These are phyloP conservation scores for Globisporangium apiculatum DNA, from an alignment of 352 stramenopile genomes.

Conservation along the genomic window DNA sequence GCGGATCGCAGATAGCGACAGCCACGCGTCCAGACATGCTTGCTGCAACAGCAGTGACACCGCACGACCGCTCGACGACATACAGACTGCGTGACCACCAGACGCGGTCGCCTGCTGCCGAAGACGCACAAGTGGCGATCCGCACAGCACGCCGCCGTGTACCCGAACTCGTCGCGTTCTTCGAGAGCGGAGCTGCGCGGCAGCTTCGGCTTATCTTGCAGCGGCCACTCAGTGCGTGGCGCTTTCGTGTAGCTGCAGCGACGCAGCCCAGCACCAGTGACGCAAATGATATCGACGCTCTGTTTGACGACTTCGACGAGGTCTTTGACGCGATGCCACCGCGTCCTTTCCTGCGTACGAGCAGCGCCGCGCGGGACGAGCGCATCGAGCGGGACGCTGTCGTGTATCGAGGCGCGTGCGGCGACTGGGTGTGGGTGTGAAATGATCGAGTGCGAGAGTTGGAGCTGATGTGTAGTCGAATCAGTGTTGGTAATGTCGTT, in stretches of 20 bases:
- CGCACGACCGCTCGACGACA: too few species aligned
- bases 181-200: neutral
- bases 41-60: too few species aligned
- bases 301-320: neutral
- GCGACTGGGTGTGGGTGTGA: neutral
- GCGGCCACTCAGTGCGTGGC: too few species aligned
- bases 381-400: neutral
- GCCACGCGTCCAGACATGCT: too few species aligned
- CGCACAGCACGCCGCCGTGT: neutral
- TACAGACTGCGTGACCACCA: too few species aligned
- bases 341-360: neutral
- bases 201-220: neutral
- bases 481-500: too few species aligned
- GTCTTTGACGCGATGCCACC: neutral
- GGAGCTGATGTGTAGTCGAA: too few species aligned
- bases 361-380: neutral
- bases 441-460: neutral
- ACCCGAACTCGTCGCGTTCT: neutral
- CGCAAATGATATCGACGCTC: neutral
- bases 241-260: too few species aligned
- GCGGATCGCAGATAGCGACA: too few species aligned
- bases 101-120: too few species aligned
- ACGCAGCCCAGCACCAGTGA: constrained; percentile 1
- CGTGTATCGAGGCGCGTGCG: neutral
- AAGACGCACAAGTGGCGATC: neutral